Evolutionary conservation across 805 yeast species (phyloP).

Genomic region (Nakazawaea siamensis): DNA sequence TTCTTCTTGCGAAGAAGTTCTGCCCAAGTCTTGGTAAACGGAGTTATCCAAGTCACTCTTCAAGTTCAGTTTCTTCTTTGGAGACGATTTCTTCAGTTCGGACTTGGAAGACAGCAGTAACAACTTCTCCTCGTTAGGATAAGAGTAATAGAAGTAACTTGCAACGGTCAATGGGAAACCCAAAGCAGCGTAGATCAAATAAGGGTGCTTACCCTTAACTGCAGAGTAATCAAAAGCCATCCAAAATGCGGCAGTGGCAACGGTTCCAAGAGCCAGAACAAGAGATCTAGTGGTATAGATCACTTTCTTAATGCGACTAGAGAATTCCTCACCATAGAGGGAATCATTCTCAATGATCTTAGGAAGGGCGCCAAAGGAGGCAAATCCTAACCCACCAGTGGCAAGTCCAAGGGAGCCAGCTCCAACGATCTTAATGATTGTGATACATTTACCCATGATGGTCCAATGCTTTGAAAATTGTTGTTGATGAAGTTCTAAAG

Average conservation of each 20-base stretch:
- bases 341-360: conserved; percentile 19
- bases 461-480: not conserved
- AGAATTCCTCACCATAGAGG: conserved; percentile 12
- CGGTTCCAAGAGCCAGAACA: conserved; percentile 30
- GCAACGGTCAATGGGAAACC: conserved; percentile 39
- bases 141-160: conserved; percentile 18
- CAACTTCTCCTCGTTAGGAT: conserved; percentile 19
- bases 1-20: conserved; percentile 17
- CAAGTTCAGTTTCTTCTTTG: conserved; percentile 11
- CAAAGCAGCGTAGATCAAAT: conserved; percentile 55
- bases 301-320: conserved; percentile 11
- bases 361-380: conserved; percentile 16
- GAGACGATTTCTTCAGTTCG: not conserved
- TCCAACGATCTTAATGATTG: conserved; percentile 54
- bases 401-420: conserved; percentile 61
- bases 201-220: conserved; percentile 56
- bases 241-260: conserved; percentile 43
- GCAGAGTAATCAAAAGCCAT: conserved; percentile 53
- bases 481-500: too few relatives aligned
- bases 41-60: conserved; percentile 37
- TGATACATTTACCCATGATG: conserved; percentile 45
- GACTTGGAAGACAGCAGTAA: conserved; percentile 10
- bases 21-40: conserved; percentile 32
- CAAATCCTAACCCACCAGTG: conserved; percentile 40
- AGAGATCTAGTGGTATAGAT: conserved; percentile 17